Conservation (phyloP, 2,329 filamentous ascomycete genomes). For the Periconia digitata region DNA sequence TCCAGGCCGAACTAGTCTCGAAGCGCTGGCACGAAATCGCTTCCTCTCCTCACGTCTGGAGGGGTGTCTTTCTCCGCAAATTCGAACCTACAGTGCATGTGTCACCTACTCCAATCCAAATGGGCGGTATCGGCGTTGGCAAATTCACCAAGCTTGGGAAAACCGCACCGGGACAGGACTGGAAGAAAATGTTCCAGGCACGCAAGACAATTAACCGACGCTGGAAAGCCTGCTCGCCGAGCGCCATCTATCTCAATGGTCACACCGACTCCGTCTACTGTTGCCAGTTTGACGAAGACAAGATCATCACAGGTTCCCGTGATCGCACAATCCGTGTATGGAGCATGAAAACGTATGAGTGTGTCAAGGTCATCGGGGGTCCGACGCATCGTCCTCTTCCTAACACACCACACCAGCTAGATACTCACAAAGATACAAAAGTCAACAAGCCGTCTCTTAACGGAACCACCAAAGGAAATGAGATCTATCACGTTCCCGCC, state of each 20-base stretch:
- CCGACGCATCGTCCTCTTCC: slow-evolving; percentile 61
- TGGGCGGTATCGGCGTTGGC: slow-evolving; percentile 58
- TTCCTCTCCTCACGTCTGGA: slow-evolving; percentile 62
- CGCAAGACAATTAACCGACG: slow-evolving; percentile 73
- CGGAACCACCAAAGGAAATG: slow-evolving; percentile 49
- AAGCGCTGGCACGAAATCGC: slow-evolving; percentile 58
- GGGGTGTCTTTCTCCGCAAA: slow-evolving; percentile 59
- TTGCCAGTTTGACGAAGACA: slow-evolving; percentile 93
- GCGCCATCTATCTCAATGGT: slow-evolving; percentile 85
- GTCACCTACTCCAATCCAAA: slow-evolving; percentile 49
- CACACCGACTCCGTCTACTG: slow-evolving; percentile 98
- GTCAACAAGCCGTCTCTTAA: slow-evolving; percentile 51
- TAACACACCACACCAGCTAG: slow-evolving; percentile 52
- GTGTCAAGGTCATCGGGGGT: slow-evolving; percentile 79
- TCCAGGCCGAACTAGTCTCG: slow-evolving; percentile 59
- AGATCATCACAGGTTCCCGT: slow-evolving; percentile 94
- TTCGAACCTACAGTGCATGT: slow-evolving; percentile 53
- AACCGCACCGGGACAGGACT: slow-evolving; percentile 63
- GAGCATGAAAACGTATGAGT: slow-evolving; percentile 88
- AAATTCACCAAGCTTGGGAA: slow-evolving; percentile 50
- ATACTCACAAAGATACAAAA: slow-evolving; percentile 46
- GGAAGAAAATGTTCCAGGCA: slow-evolving; percentile 81
- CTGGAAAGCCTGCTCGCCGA: slow-evolving; percentile 79
- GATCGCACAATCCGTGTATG: slow-evolving; percentile 95
- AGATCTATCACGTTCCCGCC: slow-evolving; percentile 49